Base-by-base conservation (phyloP, 371 early-diverging fungal genomes). In the Mucor mucedo region DNA sequence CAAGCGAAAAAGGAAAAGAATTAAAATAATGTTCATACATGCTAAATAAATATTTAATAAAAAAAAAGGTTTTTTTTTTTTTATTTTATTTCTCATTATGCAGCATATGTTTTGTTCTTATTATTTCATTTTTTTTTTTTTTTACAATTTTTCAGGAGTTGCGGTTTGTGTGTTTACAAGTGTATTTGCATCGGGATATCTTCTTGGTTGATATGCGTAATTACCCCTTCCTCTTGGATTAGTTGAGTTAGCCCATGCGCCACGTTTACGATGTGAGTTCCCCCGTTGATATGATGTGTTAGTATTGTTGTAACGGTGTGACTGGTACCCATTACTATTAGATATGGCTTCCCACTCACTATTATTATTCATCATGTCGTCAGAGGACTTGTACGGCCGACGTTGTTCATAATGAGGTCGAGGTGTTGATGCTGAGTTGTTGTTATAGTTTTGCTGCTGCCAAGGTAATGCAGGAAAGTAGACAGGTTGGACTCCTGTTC, bases 391-490 rank as follows among this genome's bases (percentile, higher is more conserved):
- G 30, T 32, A 30, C 3, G 11, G 29, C 30, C 50, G 16, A 30
- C 50, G 50, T 50, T 50, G 50, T 2, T 50, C 50, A 50, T 50
- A 58, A 27, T 42, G 52, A 28, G 50, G 64, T 42, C 52, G 57
- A 33, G 60, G 60, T 13, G 30, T 27, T 21, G 56, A 45, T 4
- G 7, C 5, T 11, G 10, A 10, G 4, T 14, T 14, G 11, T 30
- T 50, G 14, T 30, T 50, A 50, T 50, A 30, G 48, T 47, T 35
- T 47, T 59, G 62, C 27, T 48, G 59, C 13, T 63, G 65, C 69
- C 69, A 69, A 14, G 50, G 42, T 4, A 69, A 5, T 13, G 59
- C 40, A 10, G 60, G 65, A 14, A 44, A 52, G 47, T 60, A 69
- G 13, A 65, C 16, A 42, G 65, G 52, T 8, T 55, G 69, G 5